A percentile compares a stretch with the other conserved stretches of the same genome.
Evolutionary conservation across 352 stramenopile species (phyloP).

Genomic region (Pythium catenulatum): DNA sequence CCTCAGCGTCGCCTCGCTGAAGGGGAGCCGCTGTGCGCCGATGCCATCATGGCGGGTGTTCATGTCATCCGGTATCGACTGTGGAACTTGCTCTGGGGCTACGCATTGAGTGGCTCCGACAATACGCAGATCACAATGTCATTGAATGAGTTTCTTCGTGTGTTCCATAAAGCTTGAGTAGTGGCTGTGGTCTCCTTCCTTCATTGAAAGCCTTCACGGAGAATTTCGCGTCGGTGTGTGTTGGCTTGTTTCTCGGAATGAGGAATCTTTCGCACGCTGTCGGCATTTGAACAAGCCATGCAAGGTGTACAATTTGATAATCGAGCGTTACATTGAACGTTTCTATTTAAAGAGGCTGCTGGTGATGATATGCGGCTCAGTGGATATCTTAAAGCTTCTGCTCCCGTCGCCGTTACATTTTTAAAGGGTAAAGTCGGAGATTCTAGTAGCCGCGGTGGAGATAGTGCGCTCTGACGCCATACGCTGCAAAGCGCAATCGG

Average conservation of each 20-base stretch:
- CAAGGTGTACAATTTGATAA: constrained; percentile 35
- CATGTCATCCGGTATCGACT: background rate
- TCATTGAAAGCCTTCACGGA: background rate
- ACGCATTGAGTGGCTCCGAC: background rate
- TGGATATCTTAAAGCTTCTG: background rate
- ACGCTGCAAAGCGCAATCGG: background rate
- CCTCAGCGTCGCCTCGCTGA: background rate
- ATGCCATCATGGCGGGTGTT: background rate
- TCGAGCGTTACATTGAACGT: constrained; percentile 34
- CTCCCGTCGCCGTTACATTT: background rate
- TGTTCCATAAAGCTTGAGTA: too few relatives aligned
- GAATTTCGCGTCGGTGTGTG: constrained; percentile 31
- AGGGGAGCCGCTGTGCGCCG: background rate
- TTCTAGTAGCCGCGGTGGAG: constrained; percentile 4
- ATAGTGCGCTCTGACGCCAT: constrained; percentile 7
- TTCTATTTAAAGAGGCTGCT: constrained; percentile 36
- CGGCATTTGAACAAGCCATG: constrained; percentile 42
- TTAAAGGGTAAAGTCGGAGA: background rate
- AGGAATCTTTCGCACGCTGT: constrained; percentile 35
- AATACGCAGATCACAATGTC: background rate
- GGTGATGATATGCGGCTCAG: constrained; percentile 18
- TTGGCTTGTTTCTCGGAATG: constrained; percentile 20
- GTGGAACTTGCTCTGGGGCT: background rate
- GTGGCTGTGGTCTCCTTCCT: too few relatives aligned
- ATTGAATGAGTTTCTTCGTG: background rate